A percentile compares a stretch with the other conserved stretches of the same genome.
These are phyloP conservation scores for Ajuga chamaepitys DNA, from an alignment of 257 asterid genomes.

Conservation along the genomic window DNA sequence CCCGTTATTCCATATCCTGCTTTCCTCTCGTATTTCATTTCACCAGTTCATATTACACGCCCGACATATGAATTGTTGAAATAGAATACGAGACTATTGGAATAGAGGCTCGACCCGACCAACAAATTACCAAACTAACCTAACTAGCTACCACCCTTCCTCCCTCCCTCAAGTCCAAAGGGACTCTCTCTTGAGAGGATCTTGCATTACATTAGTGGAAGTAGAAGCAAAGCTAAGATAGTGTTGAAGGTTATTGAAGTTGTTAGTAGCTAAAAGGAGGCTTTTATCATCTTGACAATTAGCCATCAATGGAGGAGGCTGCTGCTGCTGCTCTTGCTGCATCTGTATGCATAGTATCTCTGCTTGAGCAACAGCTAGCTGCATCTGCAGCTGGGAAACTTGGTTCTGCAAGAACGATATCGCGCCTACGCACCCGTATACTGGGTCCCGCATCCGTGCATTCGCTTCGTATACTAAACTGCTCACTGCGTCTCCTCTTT, in stretches of 20 bases:
- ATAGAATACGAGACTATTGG: neutral
- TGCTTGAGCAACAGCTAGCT: constrained; percentile 75
- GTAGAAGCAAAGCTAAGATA: constrained; percentile 58
- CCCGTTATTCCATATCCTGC: neutral
- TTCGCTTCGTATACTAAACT: constrained; percentile 86
- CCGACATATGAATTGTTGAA: neutral
- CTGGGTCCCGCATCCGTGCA: constrained; percentile 83
- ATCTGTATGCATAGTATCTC: constrained; percentile 84
- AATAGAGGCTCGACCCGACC: neutral
- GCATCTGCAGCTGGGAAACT: constrained; percentile 80
- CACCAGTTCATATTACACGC: neutral
- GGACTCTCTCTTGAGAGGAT: constrained; percentile 88
- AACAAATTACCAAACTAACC: neutral
- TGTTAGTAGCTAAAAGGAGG: constrained; percentile 31
- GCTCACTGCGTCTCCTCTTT: constrained; percentile 76
- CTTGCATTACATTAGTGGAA: constrained; percentile 51
- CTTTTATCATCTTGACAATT: constrained; percentile 33
- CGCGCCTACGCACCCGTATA: constrained; percentile 87
- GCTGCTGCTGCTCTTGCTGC: constrained; percentile 41
- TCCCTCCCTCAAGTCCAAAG: constrained; percentile 47
- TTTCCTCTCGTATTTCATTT: neutral
- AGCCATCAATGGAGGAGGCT: neutral
- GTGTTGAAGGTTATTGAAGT: constrained; percentile 55
- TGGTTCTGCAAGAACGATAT: constrained; percentile 75
- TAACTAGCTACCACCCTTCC: neutral